Conservation (phyloP, 1,284 basidiomycete genomes). For the Tilletia caries region DNA sequence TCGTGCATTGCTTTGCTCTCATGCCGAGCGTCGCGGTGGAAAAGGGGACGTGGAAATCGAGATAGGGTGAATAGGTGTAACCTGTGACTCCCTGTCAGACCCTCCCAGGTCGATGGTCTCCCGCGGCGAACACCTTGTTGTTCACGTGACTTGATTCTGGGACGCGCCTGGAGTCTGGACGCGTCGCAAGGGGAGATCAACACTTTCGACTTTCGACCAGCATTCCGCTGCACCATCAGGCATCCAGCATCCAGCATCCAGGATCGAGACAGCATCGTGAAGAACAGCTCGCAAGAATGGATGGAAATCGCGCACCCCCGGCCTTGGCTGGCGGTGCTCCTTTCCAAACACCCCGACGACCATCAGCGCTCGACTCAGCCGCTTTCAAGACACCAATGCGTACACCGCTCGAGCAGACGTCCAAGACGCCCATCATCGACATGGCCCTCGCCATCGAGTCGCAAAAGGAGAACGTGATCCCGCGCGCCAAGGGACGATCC, state of each 20-base stretch:
- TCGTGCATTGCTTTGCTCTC: too few species aligned
- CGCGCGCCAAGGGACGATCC: constrained; percentile 60
- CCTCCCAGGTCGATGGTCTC: too few species aligned
- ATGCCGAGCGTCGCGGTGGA: too few species aligned
- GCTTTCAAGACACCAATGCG: not conserved
- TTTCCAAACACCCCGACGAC: not conserved
- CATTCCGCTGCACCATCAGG: not conserved
- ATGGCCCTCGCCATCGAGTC: constrained; percentile 55
- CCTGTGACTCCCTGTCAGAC: too few species aligned
- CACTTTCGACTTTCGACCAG: not conserved
- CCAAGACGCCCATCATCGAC: constrained; percentile 50
- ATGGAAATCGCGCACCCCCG: not conserved
- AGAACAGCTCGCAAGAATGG: not conserved
- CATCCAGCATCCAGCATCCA: too few species aligned
- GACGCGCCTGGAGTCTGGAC: not conserved
- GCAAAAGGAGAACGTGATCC: constrained; percentile 65
- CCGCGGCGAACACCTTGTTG: too few species aligned
- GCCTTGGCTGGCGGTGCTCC: not conserved
- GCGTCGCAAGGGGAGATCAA: not conserved
- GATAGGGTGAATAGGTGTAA: too few species aligned
- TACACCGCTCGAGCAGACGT: constrained; percentile 50
- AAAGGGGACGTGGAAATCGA: too few species aligned
- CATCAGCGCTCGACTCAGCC: not conserved
- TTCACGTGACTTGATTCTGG: not conserved
- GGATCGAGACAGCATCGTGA: not conserved